Percentiles rank a stretch among this genome's conserved stretches.
These are phyloP conservation scores for Boehmeria nivea DNA, from an alignment of 306 rosid species.

Conservation along the genomic window DNA sequence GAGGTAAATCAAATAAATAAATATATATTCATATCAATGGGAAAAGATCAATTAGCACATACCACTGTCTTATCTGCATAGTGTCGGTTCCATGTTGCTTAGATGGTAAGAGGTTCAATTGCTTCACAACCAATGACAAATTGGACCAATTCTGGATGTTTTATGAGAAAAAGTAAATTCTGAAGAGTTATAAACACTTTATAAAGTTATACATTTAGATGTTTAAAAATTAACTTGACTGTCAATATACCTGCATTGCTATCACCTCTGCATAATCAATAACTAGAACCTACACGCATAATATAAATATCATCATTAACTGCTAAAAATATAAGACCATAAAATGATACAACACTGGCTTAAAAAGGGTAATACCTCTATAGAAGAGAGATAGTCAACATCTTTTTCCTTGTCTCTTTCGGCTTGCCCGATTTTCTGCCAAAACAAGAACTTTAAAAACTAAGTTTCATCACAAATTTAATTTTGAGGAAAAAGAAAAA, in stretches of 20 bases:
- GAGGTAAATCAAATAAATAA: no score
- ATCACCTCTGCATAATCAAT: slow-evolving; percentile 93
- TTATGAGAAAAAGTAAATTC: neutral
- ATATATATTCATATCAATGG: neutral
- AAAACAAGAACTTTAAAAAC: slow-evolving; percentile 11
- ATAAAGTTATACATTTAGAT: neutral
- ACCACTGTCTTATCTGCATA: slow-evolving; percentile 88
- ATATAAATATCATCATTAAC: slow-evolving; percentile 15
- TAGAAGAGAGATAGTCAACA: slow-evolving; percentile 86
- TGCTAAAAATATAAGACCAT: neutral
- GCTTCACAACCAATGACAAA: slow-evolving; percentile 61
- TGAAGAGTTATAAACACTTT: neutral
- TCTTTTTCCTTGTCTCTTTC: slow-evolving; percentile 67
- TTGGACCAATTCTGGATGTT: slow-evolving; percentile 71
- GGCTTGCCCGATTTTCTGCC: slow-evolving; percentile 74
- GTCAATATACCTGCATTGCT: slow-evolving; percentile 69
- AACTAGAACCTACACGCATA: slow-evolving; percentile 61
- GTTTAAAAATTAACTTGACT: neutral
- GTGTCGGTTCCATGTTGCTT: slow-evolving; percentile 72
- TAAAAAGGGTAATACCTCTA: slow-evolving; percentile 54
- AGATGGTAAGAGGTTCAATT: slow-evolving; percentile 65
- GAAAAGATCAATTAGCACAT: slow-evolving; percentile 19
- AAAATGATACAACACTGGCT: slow-evolving; percentile 4
- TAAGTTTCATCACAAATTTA: no score
- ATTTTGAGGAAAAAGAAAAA: no score